Base-by-base conservation (phyloP, 352 stramenopile species). In the Vaucheria bursata region DNA sequence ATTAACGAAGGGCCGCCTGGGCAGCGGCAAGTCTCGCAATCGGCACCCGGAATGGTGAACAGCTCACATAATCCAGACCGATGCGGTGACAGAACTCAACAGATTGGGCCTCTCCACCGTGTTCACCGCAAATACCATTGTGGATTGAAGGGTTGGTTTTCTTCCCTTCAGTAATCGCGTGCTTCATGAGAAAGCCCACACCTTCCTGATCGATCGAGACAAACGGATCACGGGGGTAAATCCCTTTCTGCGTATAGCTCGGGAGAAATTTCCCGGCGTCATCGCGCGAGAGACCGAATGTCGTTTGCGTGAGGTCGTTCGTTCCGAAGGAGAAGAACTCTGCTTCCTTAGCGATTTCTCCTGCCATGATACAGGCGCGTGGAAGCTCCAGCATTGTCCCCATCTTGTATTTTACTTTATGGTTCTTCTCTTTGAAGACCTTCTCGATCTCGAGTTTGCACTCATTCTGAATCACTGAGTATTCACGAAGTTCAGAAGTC, bases 301-400 rank as follows among this genome's bases (percentile, higher is more conserved):
- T 81, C 38, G 77, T 89, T 79, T 93, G 88, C 66, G 87, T 92
- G 53, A 93, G 79, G 77, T 93, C 87, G 74, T 92, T 92, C 8
- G 86, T 90, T 34, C 88, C 89, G 70, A 88, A 91, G 12, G 84
- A 90, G 79, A 92, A 89, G 83, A 92, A 93, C 18, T 88, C 84
- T n/a, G 80, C 77, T n/a, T 34, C 35, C 25, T 75, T 49, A 37
- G 79, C 86, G 85, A 92, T 85, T 74, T 90, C 75, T 59, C 89
- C 82, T 7, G 88, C 87, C 32, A 86, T 78, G 38, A 91, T 37
- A 40, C 87, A 87, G 52, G 88, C 87, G 18, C 88, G 81, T 31
- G 88, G 88, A 25, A 91, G 82, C 84, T 92, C 88, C 82, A 92
- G 87, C 87, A 90, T 90, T 3, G 88, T 92, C 25, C 88, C 88